phyloP scores from a whole-genome alignment of 2,329 filamentous ascomycete genomes.

The Exophiala phaeomuriformis region DNA sequence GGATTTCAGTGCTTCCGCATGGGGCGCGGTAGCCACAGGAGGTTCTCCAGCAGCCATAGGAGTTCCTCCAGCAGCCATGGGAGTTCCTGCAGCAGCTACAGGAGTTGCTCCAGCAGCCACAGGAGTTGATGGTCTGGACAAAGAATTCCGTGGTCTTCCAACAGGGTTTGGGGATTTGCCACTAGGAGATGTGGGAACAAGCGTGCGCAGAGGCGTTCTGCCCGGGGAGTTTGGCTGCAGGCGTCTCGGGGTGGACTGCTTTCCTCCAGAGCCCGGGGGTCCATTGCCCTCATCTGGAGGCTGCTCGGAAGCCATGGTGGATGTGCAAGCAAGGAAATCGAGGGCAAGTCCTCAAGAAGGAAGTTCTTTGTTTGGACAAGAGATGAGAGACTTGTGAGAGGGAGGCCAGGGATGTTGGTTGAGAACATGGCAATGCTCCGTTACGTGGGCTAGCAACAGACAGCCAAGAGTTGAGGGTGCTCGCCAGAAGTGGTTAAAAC shows the following conservation, averaged over 20 bases:
- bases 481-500: no score
- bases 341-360: neutral
- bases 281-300: neutral
- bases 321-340: neutral
- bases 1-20: no score
- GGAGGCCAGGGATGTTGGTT: no score
- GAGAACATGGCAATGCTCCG: no score
- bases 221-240: neutral
- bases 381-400: neutral
- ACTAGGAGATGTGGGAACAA: neutral
- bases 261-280: neutral
- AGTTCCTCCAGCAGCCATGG: no score
- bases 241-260: neutral
- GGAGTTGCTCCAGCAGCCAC: neutral
- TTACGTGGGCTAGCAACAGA: no score
- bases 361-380: neutral
- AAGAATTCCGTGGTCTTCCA: neutral
- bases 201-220: neutral
- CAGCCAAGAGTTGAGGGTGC: no score
- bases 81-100: neutral
- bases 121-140: neutral
- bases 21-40: no score
- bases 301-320: neutral
- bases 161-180: neutral
- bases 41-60: no score